Percentiles rank a stretch among this genome's conserved stretches.
These are phyloP conservation scores for Oryza officinalis DNA, from an alignment of 176 grass and related monocot species.

Conservation along the genomic window DNA sequence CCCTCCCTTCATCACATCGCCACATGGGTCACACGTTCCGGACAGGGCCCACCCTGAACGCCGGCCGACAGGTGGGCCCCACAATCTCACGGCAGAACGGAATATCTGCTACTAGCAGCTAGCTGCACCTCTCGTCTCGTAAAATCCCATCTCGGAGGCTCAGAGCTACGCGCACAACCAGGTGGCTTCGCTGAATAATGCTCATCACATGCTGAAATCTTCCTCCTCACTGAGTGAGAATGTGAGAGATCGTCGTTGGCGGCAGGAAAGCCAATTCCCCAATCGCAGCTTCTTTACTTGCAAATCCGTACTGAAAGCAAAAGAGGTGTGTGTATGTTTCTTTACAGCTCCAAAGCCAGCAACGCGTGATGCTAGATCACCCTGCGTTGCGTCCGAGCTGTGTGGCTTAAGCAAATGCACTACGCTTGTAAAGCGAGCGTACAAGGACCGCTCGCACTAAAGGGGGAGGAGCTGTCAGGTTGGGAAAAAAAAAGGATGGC, in stretches of 20 bases:
- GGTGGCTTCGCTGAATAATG: conserved; percentile 2
- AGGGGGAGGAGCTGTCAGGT: neutral
- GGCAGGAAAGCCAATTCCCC: conserved; percentile 1
- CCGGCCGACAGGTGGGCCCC: neutral
- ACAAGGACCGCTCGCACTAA: neutral
- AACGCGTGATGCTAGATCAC: neutral
- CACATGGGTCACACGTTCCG: neutral
- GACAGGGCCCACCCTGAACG: neutral
- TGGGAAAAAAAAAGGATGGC: neutral
- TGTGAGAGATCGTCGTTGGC: neutral
- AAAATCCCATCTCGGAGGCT: neutral
- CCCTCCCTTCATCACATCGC: neutral
- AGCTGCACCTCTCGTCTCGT: neutral
- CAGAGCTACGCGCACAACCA: neutral
- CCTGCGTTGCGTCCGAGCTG: neutral
- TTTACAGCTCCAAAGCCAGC: conserved; percentile 46
- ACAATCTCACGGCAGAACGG: neutral
- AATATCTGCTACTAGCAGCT: neutral
- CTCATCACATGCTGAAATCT: neutral
- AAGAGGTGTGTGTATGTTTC: neutral
- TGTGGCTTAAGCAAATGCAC: neutral
- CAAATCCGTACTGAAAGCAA: neutral
- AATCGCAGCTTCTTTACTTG: neutral
- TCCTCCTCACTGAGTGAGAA: neutral
- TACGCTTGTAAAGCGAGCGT: neutral